Percentiles rank a stretch among this genome's conserved stretches.
Conservation (phyloP, 176 grass and related monocot species). For the Eleusine indica region DNA sequence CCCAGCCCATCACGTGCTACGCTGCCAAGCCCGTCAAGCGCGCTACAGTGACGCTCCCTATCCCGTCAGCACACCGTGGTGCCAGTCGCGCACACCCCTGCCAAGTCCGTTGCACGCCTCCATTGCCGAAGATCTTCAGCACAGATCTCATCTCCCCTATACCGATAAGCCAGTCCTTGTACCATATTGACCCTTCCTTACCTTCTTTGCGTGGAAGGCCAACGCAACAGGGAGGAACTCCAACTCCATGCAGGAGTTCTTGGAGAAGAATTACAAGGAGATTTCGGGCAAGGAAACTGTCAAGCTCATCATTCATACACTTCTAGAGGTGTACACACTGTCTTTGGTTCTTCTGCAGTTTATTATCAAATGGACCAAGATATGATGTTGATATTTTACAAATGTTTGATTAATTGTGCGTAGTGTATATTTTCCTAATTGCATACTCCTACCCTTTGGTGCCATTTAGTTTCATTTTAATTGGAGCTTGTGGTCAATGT, state of each 20-base stretch:
- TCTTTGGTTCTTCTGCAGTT: background rate
- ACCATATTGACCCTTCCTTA: slow-evolving; percentile 89
- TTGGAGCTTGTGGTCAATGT: background rate
- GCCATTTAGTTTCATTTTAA: background rate
- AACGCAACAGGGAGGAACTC: slow-evolving; percentile 96
- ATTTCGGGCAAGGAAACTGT: slow-evolving; percentile 88
- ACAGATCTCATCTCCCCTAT: slow-evolving; percentile 39
- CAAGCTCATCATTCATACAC: slow-evolving; percentile 81
- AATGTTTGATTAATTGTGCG: background rate
- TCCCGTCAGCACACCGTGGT: too few species aligned
- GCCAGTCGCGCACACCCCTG: too few species aligned
- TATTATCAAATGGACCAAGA: background rate
- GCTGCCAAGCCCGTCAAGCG: too few species aligned
- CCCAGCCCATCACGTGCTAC: too few species aligned
- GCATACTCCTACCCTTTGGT: background rate
- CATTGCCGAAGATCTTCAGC: too few species aligned
- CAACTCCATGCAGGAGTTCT: slow-evolving; percentile 91
- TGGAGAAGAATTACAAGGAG: slow-evolving; percentile 99
- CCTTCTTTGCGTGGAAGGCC: slow-evolving; percentile 97
- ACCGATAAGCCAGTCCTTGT: slow-evolving; percentile 63
- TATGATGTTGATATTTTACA: background rate
- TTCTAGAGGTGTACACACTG: slow-evolving; percentile 67
- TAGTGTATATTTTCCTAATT: background rate
- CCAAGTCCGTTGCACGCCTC: too few species aligned
- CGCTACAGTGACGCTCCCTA: too few species aligned